Conservation (phyloP, 2,329 filamentous ascomycete species). For the Colletotrichum tanaceti region DNA sequence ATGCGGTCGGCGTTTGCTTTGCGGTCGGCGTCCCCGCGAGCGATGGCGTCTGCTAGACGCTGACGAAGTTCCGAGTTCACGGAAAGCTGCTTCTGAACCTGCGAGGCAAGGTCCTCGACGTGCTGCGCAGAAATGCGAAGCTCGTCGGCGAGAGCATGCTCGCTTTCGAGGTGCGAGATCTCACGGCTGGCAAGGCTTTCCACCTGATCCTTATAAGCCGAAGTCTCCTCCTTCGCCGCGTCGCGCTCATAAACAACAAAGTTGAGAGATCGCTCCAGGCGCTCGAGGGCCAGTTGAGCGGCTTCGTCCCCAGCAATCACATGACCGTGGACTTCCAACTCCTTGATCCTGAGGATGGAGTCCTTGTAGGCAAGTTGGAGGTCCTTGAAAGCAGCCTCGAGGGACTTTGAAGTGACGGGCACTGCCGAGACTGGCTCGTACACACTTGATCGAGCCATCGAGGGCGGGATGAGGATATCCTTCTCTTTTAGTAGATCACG, state of each 20-base stretch:
- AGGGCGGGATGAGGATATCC: conserved; percentile 79
- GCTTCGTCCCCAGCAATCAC: conserved; percentile 61
- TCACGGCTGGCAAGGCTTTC: conserved; percentile 68
- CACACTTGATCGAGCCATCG: conserved; percentile 59
- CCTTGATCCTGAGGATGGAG: conserved; percentile 74
- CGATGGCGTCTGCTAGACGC: conserved; percentile 82
- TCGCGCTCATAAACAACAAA: conserved; percentile 79
- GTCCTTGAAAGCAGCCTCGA: conserved; percentile 80
- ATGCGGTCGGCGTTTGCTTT: conserved; percentile 84
- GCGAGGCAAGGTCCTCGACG: conserved; percentile 81
- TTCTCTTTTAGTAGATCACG: conserved; percentile 82
- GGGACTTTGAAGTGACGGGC: conserved; percentile 75
- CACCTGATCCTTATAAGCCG: conserved; percentile 71
- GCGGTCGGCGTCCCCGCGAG: conserved; percentile 86
- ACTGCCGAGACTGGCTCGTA: conserved; percentile 25
- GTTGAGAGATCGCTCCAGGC: conserved; percentile 75
- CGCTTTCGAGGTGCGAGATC: conserved; percentile 66
- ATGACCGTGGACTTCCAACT: conserved; percentile 65
- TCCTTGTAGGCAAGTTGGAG: conserved; percentile 78
- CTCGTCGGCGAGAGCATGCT: conserved; percentile 74
- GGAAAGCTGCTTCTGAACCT: conserved; percentile 84
- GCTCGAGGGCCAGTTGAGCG: conserved; percentile 70
- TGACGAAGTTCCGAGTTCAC: conserved; percentile 80
- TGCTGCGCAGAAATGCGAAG: conserved; percentile 79
- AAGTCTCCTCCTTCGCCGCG: conserved; percentile 73